Base-by-base conservation (phyloP, 2,329 filamentous ascomycete genomes). In the Colletotrichum sp. region DNA sequence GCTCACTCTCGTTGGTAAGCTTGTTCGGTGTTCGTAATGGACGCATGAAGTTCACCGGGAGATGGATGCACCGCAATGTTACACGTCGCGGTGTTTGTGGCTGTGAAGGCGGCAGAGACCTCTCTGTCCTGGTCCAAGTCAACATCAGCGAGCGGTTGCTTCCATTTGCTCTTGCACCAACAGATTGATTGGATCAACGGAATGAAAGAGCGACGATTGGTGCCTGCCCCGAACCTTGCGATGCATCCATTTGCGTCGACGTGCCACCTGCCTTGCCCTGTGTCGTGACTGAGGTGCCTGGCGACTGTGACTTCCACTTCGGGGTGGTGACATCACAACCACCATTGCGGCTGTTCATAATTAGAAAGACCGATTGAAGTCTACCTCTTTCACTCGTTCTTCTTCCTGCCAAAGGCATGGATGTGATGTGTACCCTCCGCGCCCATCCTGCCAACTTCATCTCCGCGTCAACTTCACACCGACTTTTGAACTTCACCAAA, bases 351-450 rank as follows among this genome's bases (percentile, higher is more conserved):
- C 44, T 0, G 12, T 52, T 22, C 44, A 48, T 18, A 22, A 4
- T 2, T 1, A 52, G 44, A 52, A 52, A 52, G 44, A 52, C 0
- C 44, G 1, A 6, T 22, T 52, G 9, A 5, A n/a, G 0, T 22
- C 18, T 52, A 18, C 55, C 7, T 59, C 55, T 59, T 59, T 28
- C 32, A 1, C 32, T 34, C 32, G 32, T 34, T 34, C 3, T 1
- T 34, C 12, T 2, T 32, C 10, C 32, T 34, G 12, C 32, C 1
- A 0, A 32, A 57, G 24, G 3, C 55, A 18, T 2, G n/a, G 22
- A 28, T 28, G 24, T 59, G 22, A 57, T 59, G 10, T 59, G 6
- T 26, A 0, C 1, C 24, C 5, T 26, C 3, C 3, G 24, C 3
- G 5, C 6, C n/a, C 22, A 59, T 18, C 13, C 22, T 1, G 55